phyloP scores from a whole-genome alignment of 192 early-diverging fungal genomes.

The Coemansia sp. region DNA sequence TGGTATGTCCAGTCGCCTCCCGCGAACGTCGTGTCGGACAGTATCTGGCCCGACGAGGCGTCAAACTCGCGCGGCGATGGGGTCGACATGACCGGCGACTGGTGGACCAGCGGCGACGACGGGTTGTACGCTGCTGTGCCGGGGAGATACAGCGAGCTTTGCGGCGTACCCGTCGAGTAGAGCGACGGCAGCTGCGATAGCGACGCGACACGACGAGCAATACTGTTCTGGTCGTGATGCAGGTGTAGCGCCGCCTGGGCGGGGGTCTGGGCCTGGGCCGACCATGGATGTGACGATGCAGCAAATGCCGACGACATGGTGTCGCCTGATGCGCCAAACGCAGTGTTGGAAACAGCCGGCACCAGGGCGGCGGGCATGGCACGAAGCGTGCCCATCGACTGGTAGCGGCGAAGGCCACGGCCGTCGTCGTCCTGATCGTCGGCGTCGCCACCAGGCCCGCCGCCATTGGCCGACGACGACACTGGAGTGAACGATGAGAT shows the following conservation, averaged over 20 bases:
- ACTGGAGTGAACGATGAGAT: constrained; percentile 30
- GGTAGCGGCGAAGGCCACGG: constrained; percentile 36
- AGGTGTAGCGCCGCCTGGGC: constrained; percentile 16
- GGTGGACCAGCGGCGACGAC: constrained; percentile 13
- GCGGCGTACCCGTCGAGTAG: constrained; percentile 3
- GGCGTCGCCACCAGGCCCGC: too few relatives aligned
- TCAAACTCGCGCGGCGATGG: constrained; percentile 2
- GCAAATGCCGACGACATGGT: neutral
- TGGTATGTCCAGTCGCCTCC: neutral
- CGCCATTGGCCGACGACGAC: neutral
- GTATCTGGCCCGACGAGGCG: neutral
- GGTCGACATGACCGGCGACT: constrained; percentile 25
- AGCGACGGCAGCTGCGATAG: constrained; percentile 38
- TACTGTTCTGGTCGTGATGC: constrained; percentile 19
- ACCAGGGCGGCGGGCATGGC: neutral
- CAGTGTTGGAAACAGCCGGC: constrained; percentile 1
- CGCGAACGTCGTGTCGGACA: neutral
- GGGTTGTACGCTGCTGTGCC: neutral
- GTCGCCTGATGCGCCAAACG: neutral
- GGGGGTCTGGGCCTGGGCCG: neutral
- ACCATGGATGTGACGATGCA: neutral
- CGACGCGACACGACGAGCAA: constrained; percentile 37
- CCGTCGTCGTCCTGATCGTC: neutral
- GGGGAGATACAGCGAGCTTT: neutral
- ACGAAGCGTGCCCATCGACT: constrained; percentile 40